Evolutionary conservation across 257 asterid species (phyloP).

Genomic region (Nicotiana undulata): DNA sequence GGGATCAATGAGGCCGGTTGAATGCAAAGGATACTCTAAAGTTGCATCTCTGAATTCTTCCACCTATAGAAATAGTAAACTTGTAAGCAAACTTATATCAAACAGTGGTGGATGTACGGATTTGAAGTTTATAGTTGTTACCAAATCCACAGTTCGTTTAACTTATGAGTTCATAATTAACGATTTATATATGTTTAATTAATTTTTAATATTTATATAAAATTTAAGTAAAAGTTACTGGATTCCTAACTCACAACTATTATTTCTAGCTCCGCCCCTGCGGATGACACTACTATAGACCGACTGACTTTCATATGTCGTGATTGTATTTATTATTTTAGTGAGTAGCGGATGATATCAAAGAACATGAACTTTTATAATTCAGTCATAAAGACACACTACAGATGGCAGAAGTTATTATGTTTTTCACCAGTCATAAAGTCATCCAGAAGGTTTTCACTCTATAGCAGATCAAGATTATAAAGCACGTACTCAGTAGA

Average conservation of each 20-base stretch:
- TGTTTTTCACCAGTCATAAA: neutral
- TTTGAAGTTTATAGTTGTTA: no score
- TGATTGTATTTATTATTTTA: no score
- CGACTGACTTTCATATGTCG: neutral
- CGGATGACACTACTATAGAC: neutral
- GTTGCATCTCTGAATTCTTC: constrained; percentile 30
- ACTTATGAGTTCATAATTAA: no score
- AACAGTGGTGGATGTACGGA: neutral
- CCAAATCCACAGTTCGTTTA: no score
- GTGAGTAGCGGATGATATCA: neutral
- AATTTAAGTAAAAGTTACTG: no score
- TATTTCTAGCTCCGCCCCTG: no score
- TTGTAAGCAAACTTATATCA: neutral
- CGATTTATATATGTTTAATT: no score
- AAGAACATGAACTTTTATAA: neutral
- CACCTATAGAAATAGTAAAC: constrained; percentile 15
- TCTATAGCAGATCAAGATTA: neutral
- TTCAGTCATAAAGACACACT: neutral
- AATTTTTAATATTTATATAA: no score
- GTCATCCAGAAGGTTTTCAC: neutral
- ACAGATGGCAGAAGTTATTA: neutral
- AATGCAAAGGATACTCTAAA: constrained; percentile 42
- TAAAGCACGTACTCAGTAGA: neutral
- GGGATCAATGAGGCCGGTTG: constrained; percentile 41
- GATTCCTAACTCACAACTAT: no score